A percentile compares a stretch with the other conserved stretches of the same genome.
Conservation (phyloP, 768 basidiomycete species). For the Trichaptum fuscoviolaceum region DNA sequence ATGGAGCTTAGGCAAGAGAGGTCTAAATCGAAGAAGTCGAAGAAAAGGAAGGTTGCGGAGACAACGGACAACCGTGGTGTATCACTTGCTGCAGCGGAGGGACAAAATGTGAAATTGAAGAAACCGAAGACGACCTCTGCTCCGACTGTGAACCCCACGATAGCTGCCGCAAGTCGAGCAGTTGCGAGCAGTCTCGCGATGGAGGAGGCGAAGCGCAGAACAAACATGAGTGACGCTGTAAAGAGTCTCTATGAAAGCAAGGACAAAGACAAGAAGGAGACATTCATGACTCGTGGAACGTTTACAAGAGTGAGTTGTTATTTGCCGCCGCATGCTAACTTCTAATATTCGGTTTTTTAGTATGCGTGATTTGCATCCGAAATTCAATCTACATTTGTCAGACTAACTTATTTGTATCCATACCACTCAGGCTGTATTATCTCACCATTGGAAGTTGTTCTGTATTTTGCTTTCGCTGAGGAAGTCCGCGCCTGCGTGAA, state of each 20-base stretch:
- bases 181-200: conserved; percentile 67
- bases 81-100: conserved; percentile 33
- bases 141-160: conserved; percentile 46
- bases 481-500: too few relatives aligned
- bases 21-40: conserved; percentile 44
- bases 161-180: conserved; percentile 56
- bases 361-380: background rate
- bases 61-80: conserved; percentile 23
- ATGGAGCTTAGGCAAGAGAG: conserved; percentile 62
- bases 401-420: background rate
- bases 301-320: conserved; percentile 73
- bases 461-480: too few relatives aligned
- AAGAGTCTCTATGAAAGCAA: conserved; percentile 70
- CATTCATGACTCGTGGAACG: conserved; percentile 89
- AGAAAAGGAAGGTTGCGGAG: conserved; percentile 52
- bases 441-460: background rate
- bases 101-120: conserved; percentile 39
- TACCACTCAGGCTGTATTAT: background rate
- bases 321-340: background rate
- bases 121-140: conserved; percentile 27
- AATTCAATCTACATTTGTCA: background rate
- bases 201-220: conserved; percentile 81
- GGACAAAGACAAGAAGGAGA: conserved; percentile 63
- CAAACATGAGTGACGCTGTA: conserved; percentile 80
- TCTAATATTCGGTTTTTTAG: background rate